Evolutionary conservation across 768 basidiomycete genomes (phyloP).

Genomic region (Kwoniella bestiolae): DNA sequence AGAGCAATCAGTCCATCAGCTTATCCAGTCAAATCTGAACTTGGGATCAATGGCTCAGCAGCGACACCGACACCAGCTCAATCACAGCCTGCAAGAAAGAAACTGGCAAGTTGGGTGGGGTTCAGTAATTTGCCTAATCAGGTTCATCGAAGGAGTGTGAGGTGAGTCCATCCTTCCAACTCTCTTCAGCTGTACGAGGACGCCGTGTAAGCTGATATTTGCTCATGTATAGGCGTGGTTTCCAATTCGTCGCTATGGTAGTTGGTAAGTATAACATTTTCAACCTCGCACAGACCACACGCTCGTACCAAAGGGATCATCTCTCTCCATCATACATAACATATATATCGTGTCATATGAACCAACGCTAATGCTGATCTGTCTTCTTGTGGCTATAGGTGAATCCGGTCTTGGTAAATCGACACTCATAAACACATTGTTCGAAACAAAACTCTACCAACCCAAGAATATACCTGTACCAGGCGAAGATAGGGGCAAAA

Average conservation of each 20-base stretch:
- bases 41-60: conserved; percentile 3
- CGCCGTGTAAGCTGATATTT: conserved; percentile 12
- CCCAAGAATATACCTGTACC: conserved; percentile 83
- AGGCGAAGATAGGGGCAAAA: conserved; percentile 82
- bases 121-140: conserved; percentile 98
- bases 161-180: conserved; percentile 65
- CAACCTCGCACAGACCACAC: conserved; percentile 12
- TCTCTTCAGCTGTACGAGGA: neutral
- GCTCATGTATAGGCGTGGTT: conserved; percentile 60
- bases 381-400: conserved; percentile 28
- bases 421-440: conserved; percentile 96
- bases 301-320: conserved; percentile 7
- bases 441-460: conserved; percentile 94
- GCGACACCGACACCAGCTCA: neutral
- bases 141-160: conserved; percentile 95
- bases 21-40: conserved; percentile 31
- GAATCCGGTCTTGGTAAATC: conserved; percentile 99
- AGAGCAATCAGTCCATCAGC: conserved; percentile 16
- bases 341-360: neutral
- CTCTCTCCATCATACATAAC: neutral
- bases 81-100: conserved; percentile 45
- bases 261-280: conserved; percentile 73
- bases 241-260: conserved; percentile 99
- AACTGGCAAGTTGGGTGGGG: conserved; percentile 57
- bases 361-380: conserved; percentile 18